phyloP scores from a whole-genome alignment of 2,329 filamentous ascomycete species.

The Huntiella savannae region DNA sequence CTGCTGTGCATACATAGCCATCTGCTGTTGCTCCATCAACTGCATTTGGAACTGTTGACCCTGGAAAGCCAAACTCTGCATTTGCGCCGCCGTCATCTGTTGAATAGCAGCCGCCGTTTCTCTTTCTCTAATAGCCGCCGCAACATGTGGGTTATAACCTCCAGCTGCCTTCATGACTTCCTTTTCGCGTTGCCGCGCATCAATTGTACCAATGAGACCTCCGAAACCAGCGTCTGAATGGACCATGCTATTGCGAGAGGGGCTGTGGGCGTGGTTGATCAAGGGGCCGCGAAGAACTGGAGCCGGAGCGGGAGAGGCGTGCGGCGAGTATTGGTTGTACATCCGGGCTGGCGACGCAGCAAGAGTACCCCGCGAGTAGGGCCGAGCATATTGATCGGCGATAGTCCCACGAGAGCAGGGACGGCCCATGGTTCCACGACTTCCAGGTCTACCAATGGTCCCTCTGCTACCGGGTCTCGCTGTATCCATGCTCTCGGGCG shows the following conservation, averaged over 20 bases:
- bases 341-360: slow-evolving; percentile 15
- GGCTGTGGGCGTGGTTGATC: neutral
- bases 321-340: slow-evolving; percentile 21
- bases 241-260: neutral
- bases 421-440: slow-evolving; percentile 24
- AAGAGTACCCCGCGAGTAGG: slow-evolving; percentile 28
- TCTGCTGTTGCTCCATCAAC: slow-evolving; percentile 18
- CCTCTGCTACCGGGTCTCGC: neutral
- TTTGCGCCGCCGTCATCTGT: slow-evolving; percentile 10
- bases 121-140: slow-evolving; percentile 51
- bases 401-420: too few relatives aligned
- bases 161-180: slow-evolving; percentile 46
- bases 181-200: slow-evolving; percentile 61
- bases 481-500: slow-evolving; percentile 8
- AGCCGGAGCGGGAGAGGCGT: slow-evolving; percentile 22
- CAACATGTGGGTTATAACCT: slow-evolving; percentile 48
- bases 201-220: slow-evolving; percentile 61
- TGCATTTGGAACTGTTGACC: slow-evolving; percentile 18
- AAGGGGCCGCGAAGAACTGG: neutral
- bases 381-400: slow-evolving; percentile 18
- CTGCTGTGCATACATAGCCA: slow-evolving; percentile 13
- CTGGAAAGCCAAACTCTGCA: slow-evolving; percentile 17
- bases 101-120: slow-evolving; percentile 28
- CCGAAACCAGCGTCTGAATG: neutral
- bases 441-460: slow-evolving; percentile 16